Conservation (phyloP, 331 rosid genomes). For the Erythrophleum ivorense region DNA sequence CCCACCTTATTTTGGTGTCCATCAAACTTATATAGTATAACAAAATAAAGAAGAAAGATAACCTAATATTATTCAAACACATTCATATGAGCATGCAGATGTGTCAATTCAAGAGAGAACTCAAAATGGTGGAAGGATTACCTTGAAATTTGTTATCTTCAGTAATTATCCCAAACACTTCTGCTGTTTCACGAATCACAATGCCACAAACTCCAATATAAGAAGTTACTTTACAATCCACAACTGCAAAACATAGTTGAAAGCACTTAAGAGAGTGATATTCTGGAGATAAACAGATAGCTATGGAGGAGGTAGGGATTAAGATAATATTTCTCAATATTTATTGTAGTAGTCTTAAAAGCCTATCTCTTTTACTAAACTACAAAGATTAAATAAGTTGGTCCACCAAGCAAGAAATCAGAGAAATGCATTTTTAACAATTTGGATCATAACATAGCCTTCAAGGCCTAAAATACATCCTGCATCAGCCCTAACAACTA, state of each 20-base stretch:
- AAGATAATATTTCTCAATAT: neutral
- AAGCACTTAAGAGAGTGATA: conserved; percentile 20
- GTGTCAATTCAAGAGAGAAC: neutral
- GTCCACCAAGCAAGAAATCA: neutral
- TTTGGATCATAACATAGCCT: neutral
- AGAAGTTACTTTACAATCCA: conserved; percentile 65
- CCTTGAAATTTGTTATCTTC: conserved; percentile 69
- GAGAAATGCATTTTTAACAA: neutral
- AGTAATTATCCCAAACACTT: conserved; percentile 78
- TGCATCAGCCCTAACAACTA: neutral
- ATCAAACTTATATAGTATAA: neutral
- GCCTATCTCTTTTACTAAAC: neutral
- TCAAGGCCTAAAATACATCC: neutral
- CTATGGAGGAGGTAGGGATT: neutral
- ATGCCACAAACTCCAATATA: conserved; percentile 68
- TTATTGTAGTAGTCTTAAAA: neutral
- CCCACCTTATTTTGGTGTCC: too few relatives aligned
- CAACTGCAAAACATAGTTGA: conserved; percentile 60
- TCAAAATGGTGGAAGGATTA: conserved; percentile 41
- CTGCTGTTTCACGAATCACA: conserved; percentile 84
- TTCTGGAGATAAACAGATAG: neutral
- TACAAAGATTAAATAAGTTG: neutral
- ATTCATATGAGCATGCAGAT: neutral
- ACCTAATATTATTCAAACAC: neutral
- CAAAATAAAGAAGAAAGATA: neutral